These are phyloP conservation scores for Calonectria pauciramosa DNA, from an alignment of 2,329 filamentous ascomycete species.

Conservation along the genomic window DNA sequence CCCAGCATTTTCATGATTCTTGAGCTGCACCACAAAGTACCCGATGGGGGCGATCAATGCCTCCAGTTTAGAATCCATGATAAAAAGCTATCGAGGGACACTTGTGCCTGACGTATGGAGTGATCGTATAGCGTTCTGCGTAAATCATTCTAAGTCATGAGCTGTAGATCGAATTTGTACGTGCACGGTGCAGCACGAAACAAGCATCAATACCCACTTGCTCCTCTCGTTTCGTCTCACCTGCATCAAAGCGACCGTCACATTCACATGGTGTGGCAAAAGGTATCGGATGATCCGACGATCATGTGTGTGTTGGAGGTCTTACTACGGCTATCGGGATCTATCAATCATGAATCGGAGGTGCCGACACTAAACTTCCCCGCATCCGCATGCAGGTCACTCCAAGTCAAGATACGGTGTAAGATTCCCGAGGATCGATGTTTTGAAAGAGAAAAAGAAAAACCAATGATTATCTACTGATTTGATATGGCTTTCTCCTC, in stretches of 20 bases:
- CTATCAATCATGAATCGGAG: not conserved
- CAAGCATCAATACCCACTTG: not conserved
- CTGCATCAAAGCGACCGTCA: not conserved
- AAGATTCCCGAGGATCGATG: not conserved
- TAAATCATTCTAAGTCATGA: not conserved
- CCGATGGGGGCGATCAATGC: not conserved
- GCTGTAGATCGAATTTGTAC: not conserved
- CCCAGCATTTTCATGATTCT: slow-evolving; percentile 3
- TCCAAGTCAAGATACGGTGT: not conserved
- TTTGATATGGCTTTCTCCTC: not conserved
- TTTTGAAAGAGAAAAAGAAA: not conserved
- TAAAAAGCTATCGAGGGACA: not conserved
- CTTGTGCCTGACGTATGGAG: not conserved
- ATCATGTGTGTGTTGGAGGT: not conserved
- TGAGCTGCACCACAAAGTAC: not conserved
- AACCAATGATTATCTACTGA: not conserved
- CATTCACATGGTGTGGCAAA: not conserved
- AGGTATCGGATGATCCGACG: not conserved
- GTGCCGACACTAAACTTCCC: not conserved
- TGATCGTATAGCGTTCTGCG: too few species aligned
- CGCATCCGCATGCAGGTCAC: not conserved
- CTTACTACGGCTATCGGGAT: not conserved
- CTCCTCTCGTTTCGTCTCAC: not conserved
- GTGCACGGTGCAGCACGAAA: not conserved
- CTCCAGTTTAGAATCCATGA: slow-evolving; percentile 6